phyloP scores from a whole-genome alignment of 805 yeast species.

The Barnettozyma wickerhamii region DNA sequence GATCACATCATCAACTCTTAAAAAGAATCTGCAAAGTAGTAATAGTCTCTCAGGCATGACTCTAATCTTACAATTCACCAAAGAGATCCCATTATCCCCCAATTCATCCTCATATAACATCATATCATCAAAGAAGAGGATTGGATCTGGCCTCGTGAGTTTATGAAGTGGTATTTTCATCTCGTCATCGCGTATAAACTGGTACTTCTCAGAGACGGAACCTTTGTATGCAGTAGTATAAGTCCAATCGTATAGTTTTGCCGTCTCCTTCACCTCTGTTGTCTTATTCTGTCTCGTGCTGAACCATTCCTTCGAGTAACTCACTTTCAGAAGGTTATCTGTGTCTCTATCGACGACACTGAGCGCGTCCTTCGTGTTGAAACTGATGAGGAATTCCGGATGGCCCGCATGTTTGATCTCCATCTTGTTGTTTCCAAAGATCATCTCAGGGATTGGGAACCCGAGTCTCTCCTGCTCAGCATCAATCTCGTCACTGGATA shows the following conservation, averaged over 20 bases:
- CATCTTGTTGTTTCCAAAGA: constrained; percentile 80
- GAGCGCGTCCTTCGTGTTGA: constrained; percentile 76
- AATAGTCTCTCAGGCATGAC: constrained; percentile 84
- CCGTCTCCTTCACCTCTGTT: constrained; percentile 50
- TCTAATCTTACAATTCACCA: constrained; percentile 72
- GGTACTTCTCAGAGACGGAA: constrained; percentile 27
- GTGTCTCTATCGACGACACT: constrained; percentile 54
- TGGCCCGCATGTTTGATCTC: constrained; percentile 39
- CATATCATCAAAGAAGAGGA: constrained; percentile 84
- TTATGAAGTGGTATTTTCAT: constrained; percentile 61
- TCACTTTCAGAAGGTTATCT: constrained; percentile 55
- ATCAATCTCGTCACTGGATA: constrained; percentile 72
- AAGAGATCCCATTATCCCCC: constrained; percentile 91
- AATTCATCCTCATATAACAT: constrained; percentile 90
- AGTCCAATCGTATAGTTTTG: constrained; percentile 95
- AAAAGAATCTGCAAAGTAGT: constrained; percentile 68
- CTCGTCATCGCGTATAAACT: constrained; percentile 27
- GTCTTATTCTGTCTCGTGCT: constrained; percentile 28
- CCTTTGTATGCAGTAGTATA: constrained; percentile 82
- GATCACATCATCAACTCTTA: constrained; percentile 87
- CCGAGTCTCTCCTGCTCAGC: constrained; percentile 51
- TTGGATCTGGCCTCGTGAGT: constrained; percentile 74
- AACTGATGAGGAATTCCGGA: constrained; percentile 45
- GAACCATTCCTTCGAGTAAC: constrained; percentile 86
- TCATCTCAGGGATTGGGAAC: constrained; percentile 95